Percentiles rank a stretch among this genome's conserved stretches.
Evolutionary conservation across 768 basidiomycete genomes (phyloP).

Genomic region (Amanita brunnescens): DNA sequence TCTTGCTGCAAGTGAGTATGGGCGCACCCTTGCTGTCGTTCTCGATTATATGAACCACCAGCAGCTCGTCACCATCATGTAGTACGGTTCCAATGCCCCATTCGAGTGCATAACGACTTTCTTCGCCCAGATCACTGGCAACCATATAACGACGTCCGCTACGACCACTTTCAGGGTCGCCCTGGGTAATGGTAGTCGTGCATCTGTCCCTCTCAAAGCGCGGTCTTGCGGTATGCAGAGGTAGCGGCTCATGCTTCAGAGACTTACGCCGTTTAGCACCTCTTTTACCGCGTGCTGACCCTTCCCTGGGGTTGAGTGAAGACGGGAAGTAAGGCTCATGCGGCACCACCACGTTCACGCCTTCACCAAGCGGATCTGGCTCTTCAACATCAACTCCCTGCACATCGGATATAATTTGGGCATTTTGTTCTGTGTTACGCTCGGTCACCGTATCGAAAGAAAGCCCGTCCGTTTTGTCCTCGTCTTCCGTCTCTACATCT

Average conservation of each 20-base stretch:
- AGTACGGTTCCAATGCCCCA: slow-evolving; percentile 98
- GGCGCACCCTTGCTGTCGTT: slow-evolving; percentile 79
- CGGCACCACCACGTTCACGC: slow-evolving; percentile 81
- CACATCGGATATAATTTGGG: slow-evolving; percentile 31
- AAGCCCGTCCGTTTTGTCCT: slow-evolving; percentile 22
- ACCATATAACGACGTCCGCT: slow-evolving; percentile 74
- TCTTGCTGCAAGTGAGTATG: background rate
- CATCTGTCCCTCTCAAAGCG: slow-evolving; percentile 87
- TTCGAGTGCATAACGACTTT: slow-evolving; percentile 90
- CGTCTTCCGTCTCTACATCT: slow-evolving; percentile 49
- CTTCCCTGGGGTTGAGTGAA: slow-evolving; percentile 42
- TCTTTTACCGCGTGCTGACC: slow-evolving; percentile 31
- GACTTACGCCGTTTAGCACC: slow-evolving; percentile 53
- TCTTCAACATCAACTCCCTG: slow-evolving; percentile 46
- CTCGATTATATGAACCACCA: slow-evolving; percentile 87
- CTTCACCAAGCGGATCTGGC: slow-evolving; percentile 85
- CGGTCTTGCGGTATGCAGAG: slow-evolving; percentile 65
- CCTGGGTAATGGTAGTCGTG: slow-evolving; percentile 83
- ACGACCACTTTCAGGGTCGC: slow-evolving; percentile 54
- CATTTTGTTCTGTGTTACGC: slow-evolving; percentile 82
- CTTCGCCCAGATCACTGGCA: slow-evolving; percentile 91
- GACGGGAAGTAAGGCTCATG: slow-evolving; percentile 77
- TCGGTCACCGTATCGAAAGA: slow-evolving; percentile 75
- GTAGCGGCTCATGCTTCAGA: slow-evolving; percentile 53
- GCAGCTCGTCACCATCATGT: slow-evolving; percentile 89